Conservation (phyloP, 345 rosid species). For the Linum lewisii region DNA sequence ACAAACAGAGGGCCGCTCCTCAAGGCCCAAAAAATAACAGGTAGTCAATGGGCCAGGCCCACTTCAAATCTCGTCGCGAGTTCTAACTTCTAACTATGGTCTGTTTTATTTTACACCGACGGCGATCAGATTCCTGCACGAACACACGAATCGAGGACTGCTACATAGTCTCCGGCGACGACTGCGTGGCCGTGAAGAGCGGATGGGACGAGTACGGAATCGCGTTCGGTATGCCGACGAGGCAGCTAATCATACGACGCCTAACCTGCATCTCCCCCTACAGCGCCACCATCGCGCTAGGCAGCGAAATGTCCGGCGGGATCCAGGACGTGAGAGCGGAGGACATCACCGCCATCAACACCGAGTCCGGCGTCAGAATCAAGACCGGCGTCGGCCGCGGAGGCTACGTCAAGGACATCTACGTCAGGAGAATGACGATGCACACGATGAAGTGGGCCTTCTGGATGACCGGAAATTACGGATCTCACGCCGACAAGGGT, state of each 20-base stretch:
- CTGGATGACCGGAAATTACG: conserved; percentile 71
- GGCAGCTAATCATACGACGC: conserved; percentile 46
- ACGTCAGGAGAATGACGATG: conserved; percentile 45
- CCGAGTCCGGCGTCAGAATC: conserved; percentile 72
- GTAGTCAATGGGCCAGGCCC: too few species aligned
- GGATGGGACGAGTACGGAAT: conserved; percentile 87
- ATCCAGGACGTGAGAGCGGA: conserved; percentile 74
- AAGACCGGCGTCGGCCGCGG: conserved; percentile 72
- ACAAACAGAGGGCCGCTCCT: too few species aligned
- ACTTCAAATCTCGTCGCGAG: too few species aligned
- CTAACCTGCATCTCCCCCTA: conserved; percentile 69
- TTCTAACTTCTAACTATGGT: too few species aligned
- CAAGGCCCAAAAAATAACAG: too few species aligned
- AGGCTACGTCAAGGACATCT: conserved; percentile 52
- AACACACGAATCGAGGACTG: conserved; percentile 79
- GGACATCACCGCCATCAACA: conserved; percentile 54
- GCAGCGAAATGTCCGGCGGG: conserved; percentile 82
- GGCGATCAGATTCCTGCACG: conserved; percentile 70
- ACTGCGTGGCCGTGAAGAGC: conserved; percentile 83
- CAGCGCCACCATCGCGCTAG: conserved; percentile 67
- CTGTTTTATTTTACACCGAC: too few species aligned
- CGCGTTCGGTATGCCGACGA: conserved; percentile 59
- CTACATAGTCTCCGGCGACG: conserved; percentile 85
- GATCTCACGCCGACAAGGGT: conserved; percentile 50
- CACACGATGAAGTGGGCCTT: conserved; percentile 79